These are phyloP conservation scores for Cladosporium sp. DNA, from an alignment of 2,329 filamentous ascomycete species.

Conservation along the genomic window DNA sequence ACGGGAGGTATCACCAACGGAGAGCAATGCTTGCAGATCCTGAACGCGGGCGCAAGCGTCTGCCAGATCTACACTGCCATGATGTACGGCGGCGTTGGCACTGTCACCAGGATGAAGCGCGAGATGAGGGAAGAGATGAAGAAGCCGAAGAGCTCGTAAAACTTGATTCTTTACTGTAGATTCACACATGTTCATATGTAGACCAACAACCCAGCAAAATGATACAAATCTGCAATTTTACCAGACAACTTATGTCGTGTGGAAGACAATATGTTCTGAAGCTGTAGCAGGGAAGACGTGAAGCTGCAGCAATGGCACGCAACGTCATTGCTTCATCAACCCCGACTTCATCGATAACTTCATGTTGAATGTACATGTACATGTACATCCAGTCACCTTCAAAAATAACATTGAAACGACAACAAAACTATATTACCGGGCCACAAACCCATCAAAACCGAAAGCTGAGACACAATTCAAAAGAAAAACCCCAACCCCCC, in stretches of 20 bases:
- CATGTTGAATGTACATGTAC: no score
- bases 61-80: conserved; percentile 69
- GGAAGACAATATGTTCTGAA: no score
- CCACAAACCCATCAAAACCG: neutral
- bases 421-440: no score
- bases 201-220: neutral
- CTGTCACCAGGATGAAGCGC: conserved; percentile 50
- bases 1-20: conserved; percentile 91
- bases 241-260: no score
- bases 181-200: conserved; percentile 8
- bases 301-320: no score
- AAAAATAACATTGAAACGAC: no score
- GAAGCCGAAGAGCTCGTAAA: conserved; percentile 10
- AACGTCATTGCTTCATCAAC: conserved; percentile 13
- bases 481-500: no score
- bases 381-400: no score
- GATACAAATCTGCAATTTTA: neutral
- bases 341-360: neutral
- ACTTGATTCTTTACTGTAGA: neutral
- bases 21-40: conserved; percentile 71
- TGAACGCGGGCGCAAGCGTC: conserved; percentile 81
- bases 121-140: conserved; percentile 45
- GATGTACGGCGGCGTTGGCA: conserved; percentile 60
- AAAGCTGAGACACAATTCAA: neutral
- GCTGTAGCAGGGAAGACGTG: no score